These are phyloP conservation scores for Knufia fluminis DNA, from an alignment of 2,329 filamentous ascomycete species.

Conservation along the genomic window DNA sequence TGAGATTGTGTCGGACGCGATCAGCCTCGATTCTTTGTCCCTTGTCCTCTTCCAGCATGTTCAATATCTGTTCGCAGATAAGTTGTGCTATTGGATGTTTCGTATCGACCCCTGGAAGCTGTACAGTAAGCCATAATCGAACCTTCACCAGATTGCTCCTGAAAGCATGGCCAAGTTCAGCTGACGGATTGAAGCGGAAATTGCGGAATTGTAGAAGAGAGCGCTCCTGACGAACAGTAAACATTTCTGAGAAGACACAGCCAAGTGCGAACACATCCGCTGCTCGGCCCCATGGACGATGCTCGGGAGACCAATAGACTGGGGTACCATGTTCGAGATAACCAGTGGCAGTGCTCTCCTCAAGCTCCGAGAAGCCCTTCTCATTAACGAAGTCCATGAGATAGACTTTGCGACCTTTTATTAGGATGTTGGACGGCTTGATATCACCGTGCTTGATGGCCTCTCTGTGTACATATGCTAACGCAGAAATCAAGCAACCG, in stretches of 20 bases:
- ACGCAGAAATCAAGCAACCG: slow-evolving; percentile 12
- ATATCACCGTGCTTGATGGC: slow-evolving; percentile 20
- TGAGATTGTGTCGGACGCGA: not conserved
- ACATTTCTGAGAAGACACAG: slow-evolving; percentile 16
- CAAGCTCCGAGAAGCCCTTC: slow-evolving; percentile 9
- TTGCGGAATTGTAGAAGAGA: not conserved
- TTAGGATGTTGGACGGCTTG: slow-evolving; percentile 21
- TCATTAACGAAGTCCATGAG: slow-evolving; percentile 19
- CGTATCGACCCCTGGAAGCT: not conserved
- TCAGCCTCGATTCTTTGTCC: not conserved
- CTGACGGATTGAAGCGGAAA: not conserved
- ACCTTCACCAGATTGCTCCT: not conserved
- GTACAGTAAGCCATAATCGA: not conserved
- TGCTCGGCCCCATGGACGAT: slow-evolving; percentile 3
- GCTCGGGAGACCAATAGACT: slow-evolving; percentile 8
- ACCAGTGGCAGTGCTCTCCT: slow-evolving; percentile 5
- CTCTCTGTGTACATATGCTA: slow-evolving; percentile 15
- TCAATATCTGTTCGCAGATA: slow-evolving; percentile 5
- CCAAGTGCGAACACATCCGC: slow-evolving; percentile 12
- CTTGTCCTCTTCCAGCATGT: slow-evolving; percentile 1
- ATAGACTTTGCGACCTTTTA: slow-evolving; percentile 11
- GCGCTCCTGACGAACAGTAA: slow-evolving; percentile 7
- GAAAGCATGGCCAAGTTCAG: slow-evolving; percentile 4
- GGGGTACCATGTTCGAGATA: not conserved
- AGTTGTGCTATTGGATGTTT: not conserved